A percentile compares a stretch with the other conserved stretches of the same genome.
phyloP scores from a whole-genome alignment of 164 flowering plant species.

The Magnolia officinalis region DNA sequence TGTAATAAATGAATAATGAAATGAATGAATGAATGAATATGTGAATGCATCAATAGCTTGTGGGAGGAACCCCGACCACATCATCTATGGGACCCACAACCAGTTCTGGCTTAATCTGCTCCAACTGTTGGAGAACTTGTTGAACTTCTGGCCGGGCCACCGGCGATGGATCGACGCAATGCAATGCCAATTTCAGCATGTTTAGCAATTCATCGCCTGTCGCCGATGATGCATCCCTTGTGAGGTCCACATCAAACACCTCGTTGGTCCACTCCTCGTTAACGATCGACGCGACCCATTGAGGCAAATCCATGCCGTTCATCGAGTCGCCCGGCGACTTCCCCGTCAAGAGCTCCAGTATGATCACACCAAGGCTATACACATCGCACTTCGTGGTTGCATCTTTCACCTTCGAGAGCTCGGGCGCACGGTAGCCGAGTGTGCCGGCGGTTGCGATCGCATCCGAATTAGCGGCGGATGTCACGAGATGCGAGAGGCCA shows the following conservation, averaged over 20 bases:
- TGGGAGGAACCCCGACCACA: slow-evolving; percentile 2
- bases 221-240: slow-evolving; percentile 52
- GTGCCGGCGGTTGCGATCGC: slow-evolving; percentile 80
- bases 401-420: slow-evolving; percentile 74
- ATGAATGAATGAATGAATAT: background rate
- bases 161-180: slow-evolving; percentile 86
- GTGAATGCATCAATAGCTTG: background rate
- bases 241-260: slow-evolving; percentile 86
- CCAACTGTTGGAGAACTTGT: slow-evolving; percentile 72
- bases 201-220: slow-evolving; percentile 78
- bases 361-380: slow-evolving; percentile 91
- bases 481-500: slow-evolving; percentile 85
- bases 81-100: slow-evolving; percentile 32
- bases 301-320: slow-evolving; percentile 81
- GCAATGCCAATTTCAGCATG: slow-evolving; percentile 78
- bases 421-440: slow-evolving; percentile 88
- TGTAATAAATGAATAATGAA: too few species aligned
- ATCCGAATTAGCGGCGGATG: slow-evolving; percentile 56
- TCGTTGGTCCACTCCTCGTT: slow-evolving; percentile 98
- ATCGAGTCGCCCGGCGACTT: slow-evolving; percentile 81
- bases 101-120: slow-evolving; percentile 66
- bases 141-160: slow-evolving; percentile 67
- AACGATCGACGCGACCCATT: slow-evolving; percentile 95
- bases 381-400: slow-evolving; percentile 75
- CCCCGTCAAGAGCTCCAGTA: slow-evolving; percentile 90